Conservation (phyloP, 1,139 yeast genomes). For the Wickerhamomyces sp. region DNA sequence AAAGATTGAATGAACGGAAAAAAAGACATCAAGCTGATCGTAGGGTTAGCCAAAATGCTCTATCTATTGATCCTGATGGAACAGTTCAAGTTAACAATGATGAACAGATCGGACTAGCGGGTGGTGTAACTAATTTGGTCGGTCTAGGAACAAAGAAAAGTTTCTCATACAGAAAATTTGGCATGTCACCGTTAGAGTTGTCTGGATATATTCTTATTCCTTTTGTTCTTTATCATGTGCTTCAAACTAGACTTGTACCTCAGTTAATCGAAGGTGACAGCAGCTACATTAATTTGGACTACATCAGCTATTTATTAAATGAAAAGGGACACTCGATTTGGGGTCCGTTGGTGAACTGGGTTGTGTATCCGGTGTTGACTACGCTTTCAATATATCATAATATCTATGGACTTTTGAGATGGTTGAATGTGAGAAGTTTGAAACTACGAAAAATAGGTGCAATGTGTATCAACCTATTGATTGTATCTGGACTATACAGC, state of each 20-base stretch:
- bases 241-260: slow-evolving; percentile 49
- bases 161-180: slow-evolving; percentile 34
- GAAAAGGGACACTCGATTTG: slow-evolving; percentile 14
- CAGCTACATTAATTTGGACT: slow-evolving; percentile 50
- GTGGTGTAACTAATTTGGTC: slow-evolving; percentile 42
- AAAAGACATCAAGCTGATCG: slow-evolving; percentile 11
- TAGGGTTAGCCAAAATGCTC: slow-evolving; percentile 19
- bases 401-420: slow-evolving; percentile 36
- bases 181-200: slow-evolving; percentile 47
- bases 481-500: slow-evolving; percentile 15
- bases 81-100: slow-evolving; percentile 32
- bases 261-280: slow-evolving; percentile 58
- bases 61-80: slow-evolving; percentile 13
- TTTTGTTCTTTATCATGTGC: slow-evolving; percentile 42
- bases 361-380: slow-evolving; percentile 26
- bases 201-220: slow-evolving; percentile 56
- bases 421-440: slow-evolving; percentile 23
- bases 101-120: slow-evolving; percentile 55
- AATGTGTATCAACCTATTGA: slow-evolving; percentile 17
- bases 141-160: slow-evolving; percentile 53
- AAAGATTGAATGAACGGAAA: slow-evolving; percentile 9
- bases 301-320: slow-evolving; percentile 42
- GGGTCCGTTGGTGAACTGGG: slow-evolving; percentile 22
- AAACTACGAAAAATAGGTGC: slow-evolving; percentile 19
- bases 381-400: slow-evolving; percentile 35